Evolutionary conservation across 306 rosid genomes (phyloP), one percentile per base, ranked within the genome.

Genomic region (Begonia masoniana): DNA sequence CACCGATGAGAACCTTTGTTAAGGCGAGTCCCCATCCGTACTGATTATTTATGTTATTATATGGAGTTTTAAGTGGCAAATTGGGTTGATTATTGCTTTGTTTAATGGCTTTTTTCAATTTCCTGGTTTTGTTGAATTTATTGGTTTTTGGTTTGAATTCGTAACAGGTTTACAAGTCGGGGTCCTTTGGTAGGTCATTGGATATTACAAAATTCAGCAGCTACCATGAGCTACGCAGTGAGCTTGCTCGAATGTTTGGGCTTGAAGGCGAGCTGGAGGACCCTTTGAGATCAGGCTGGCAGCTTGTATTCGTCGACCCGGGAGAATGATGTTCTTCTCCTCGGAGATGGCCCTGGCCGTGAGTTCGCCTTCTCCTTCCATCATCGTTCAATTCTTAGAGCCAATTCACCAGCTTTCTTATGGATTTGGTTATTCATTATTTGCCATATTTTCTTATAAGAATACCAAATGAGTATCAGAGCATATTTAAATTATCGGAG

Each of bases 261-360:
- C 81, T 83, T 70, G 85, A 81, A 74, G 83, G 91, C 45, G 85
- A 83, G 65, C 65, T 87, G 76, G 96, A 87, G 74, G 94, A 83
- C 76, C 94, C 91, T 58, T 68, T 78, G 68, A 87, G 96, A 87
- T 87, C 96, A 87, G 94, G 96, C 96, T 87, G 96, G 96, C 94
- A 87, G 96, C 96, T 88, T 88, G 94, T 88, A 77, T 84, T 88
- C 54, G 92, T 88, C 60, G 96, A 84, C 79, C n/a, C 82, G 83
- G 77, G 94, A 84, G 95, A 88, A 82, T 61, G 95, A 88, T 42
- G 84, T 84, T 74, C 95, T 84, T 79, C 95, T 88, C 68, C 88
- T 88, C 0, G 96, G 96, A 10, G 94, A 88, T 60, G 65, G 67
- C 81, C 81, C 24, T 75, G 85, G 81, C 81, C 71, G 81, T 79